A percentile compares a stretch with the other conserved stretches of the same genome.
Evolutionary conservation across 2,329 filamentous ascomycete species (phyloP).

Genomic region (Arthrobotrys sphaeroides): DNA sequence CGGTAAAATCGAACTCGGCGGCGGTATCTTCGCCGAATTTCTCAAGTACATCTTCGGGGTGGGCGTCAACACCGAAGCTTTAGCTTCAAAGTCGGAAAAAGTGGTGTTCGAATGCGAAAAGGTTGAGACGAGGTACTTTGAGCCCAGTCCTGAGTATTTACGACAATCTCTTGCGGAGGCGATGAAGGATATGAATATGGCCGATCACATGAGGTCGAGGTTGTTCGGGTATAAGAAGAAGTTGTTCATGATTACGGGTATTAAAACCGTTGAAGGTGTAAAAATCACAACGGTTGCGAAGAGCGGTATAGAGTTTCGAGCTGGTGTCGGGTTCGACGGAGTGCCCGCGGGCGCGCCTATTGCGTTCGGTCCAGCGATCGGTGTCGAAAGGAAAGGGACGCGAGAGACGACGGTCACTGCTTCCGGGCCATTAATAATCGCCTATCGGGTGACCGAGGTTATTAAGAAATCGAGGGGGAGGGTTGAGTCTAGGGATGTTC

Average conservation of each 20-base stretch:
- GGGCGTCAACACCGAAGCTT: background rate
- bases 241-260: background rate
- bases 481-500: background rate
- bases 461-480: background rate
- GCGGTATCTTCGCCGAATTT: background rate
- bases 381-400: background rate
- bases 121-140: background rate
- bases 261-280: background rate
- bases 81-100: background rate
- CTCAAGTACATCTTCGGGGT: background rate
- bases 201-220: background rate
- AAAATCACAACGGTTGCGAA: background rate
- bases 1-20: background rate
- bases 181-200: background rate
- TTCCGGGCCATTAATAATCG: background rate
- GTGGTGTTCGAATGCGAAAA: background rate
- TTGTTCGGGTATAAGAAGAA: background rate
- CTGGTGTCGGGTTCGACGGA: background rate
- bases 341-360: background rate
- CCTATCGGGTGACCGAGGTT: background rate
- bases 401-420: background rate
- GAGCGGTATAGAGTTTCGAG: background rate
- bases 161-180: background rate
- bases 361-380: background rate
- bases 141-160: background rate